phyloP scores from a whole-genome alignment of 345 rosid species.

The Gossypium sturtianum region DNA sequence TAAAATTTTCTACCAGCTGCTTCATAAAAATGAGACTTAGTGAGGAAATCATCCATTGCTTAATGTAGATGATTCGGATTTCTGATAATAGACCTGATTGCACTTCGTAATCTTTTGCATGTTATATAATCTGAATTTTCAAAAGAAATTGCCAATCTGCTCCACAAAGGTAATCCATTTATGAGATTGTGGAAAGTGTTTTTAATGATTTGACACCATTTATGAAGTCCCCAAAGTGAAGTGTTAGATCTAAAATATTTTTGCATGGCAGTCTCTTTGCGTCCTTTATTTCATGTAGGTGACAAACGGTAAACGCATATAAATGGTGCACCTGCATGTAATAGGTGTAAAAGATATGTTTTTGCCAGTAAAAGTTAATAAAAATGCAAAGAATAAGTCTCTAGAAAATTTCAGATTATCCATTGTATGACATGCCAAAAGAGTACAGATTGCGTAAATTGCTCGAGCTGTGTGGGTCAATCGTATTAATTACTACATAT shows the following conservation, averaged over 20 bases:
- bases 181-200: neutral
- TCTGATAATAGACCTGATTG: conserved; percentile 3
- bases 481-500: neutral
- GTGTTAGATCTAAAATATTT: conserved; percentile 1
- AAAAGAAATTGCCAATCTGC: neutral
- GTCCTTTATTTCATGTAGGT: conserved; percentile 14
- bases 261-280: neutral
- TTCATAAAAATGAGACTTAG: conserved; percentile 6
- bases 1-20: neutral
- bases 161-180: neutral
- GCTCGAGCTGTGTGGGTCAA: neutral
- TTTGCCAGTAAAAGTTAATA: neutral
- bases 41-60: conserved; percentile 11
- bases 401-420: neutral
- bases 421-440: neutral
- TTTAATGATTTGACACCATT: conserved; percentile 13
- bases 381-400: neutral
- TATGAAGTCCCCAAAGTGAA: conserved; percentile 9
- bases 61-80: conserved; percentile 12
- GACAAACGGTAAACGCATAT: neutral
- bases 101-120: neutral
- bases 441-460: neutral
- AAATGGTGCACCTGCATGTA: neutral
- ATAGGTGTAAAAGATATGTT: neutral
- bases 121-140: conserved; percentile 5